These are phyloP conservation scores for Blepharisma japonicum DNA, from an alignment of 73 alveolate species.

Conservation along the genomic window DNA sequence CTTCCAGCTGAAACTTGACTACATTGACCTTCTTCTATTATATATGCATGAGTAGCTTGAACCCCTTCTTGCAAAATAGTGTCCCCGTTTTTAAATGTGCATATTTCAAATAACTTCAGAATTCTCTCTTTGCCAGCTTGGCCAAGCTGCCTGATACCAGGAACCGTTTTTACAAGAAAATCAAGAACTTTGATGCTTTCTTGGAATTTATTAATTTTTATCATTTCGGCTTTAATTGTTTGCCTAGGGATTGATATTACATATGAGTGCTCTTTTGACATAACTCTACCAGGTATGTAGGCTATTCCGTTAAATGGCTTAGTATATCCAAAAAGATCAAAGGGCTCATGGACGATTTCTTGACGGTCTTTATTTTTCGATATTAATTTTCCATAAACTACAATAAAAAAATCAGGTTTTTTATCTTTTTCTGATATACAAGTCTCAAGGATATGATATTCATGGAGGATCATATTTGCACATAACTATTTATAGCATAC, in stretches of 20 bases:
- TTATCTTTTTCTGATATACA: constrained; percentile 1
- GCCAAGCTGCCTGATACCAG: constrained; percentile 22
- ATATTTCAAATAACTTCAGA: neutral
- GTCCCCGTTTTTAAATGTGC: constrained; percentile 23
- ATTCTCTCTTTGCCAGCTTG: constrained; percentile 25
- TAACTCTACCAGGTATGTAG: neutral
- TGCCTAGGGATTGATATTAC: constrained; percentile 16
- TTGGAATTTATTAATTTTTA: constrained; percentile 3
- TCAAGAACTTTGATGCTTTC: constrained; percentile 9
- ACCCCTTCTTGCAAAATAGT: constrained; percentile 14
- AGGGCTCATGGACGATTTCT: constrained; percentile 2
- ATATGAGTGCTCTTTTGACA: neutral
- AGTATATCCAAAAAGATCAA: constrained; percentile 1
- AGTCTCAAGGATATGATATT: neutral
- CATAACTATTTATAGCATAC: neutral
- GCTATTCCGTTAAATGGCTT: neutral
- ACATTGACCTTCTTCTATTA: constrained; percentile 30
- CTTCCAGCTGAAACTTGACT: neutral
- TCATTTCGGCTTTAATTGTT: neutral
- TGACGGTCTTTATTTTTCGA: neutral
- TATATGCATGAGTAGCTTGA: constrained; percentile 20
- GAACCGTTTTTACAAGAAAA: constrained; percentile 29
- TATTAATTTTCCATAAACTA: neutral
- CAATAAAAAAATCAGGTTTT: constrained; percentile 16
- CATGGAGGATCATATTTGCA: neutral